Evolutionary conservation across 2,329 filamentous ascomycete genomes (phyloP).

Genomic region (Aspergillus fructus): DNA sequence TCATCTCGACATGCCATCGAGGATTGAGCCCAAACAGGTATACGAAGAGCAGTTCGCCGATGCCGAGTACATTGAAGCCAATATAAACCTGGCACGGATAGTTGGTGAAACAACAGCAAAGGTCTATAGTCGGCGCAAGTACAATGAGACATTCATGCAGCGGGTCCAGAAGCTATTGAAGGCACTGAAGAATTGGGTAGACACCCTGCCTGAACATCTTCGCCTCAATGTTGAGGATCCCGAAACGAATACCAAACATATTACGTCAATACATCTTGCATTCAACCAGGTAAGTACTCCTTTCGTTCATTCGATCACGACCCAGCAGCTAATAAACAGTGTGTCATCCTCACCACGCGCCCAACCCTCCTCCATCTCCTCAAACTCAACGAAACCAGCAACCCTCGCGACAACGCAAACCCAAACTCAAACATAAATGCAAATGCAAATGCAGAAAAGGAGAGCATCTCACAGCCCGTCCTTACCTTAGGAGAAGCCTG

Average conservation of each 20-base stretch:
- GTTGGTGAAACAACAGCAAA: slow-evolving; percentile 36
- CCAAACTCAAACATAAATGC: not conserved
- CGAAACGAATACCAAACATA: slow-evolving; percentile 33
- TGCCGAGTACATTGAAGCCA: slow-evolving; percentile 37
- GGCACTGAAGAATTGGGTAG: slow-evolving; percentile 39
- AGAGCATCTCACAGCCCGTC: slow-evolving; percentile 37
- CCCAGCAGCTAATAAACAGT: slow-evolving; percentile 21
- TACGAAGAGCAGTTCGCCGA: slow-evolving; percentile 40
- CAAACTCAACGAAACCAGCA: slow-evolving; percentile 27
- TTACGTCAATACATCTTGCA: slow-evolving; percentile 38
- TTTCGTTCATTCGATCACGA: not conserved
- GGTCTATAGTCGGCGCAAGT: slow-evolving; percentile 36
- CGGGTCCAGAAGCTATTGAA: slow-evolving; percentile 42
- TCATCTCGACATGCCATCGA: slow-evolving; percentile 39
- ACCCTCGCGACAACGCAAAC: not conserved
- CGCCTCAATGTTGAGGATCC: slow-evolving; percentile 32
- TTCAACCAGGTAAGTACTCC: slow-evolving; percentile 34
- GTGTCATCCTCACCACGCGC: slow-evolving; percentile 40
- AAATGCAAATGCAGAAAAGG: not conserved
- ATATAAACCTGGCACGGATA: slow-evolving; percentile 39
- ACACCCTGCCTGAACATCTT: slow-evolving; percentile 36
- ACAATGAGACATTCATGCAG: slow-evolving; percentile 39
- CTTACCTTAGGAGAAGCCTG: slow-evolving; percentile 39
- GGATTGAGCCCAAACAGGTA: slow-evolving; percentile 27
- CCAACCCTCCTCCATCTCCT: slow-evolving; percentile 42